phyloP scores from a whole-genome alignment of 768 basidiomycete species.

The Boletus reticuloceps region DNA sequence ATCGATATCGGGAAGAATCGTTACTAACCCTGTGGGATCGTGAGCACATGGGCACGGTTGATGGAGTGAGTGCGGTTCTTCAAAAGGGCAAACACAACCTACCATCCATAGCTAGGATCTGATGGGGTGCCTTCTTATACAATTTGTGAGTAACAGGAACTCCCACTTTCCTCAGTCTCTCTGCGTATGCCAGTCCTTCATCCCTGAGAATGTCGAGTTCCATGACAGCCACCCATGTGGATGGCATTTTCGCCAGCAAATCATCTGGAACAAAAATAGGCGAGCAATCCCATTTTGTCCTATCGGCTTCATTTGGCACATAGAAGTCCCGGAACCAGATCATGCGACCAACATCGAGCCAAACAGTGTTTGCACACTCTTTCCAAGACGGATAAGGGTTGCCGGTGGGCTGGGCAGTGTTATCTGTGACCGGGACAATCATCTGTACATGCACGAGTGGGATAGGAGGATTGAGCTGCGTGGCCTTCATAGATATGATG shows the following conservation, averaged over 20 bases:
- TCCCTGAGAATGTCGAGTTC: conserved; percentile 70
- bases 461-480: conserved; percentile 45
- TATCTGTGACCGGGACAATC: conserved; percentile 74
- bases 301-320: conserved; percentile 58
- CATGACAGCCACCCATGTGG: conserved; percentile 63
- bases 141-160: conserved; percentile 53
- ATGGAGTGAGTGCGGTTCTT: background rate
- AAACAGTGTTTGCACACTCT: conserved; percentile 58
- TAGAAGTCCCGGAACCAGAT: conserved; percentile 72
- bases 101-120: conserved; percentile 76
- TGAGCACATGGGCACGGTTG: background rate
- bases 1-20: background rate
- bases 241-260: conserved; percentile 49
- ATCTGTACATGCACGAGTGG: conserved; percentile 61
- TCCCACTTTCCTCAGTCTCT: conserved; percentile 53
- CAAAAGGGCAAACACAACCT: conserved; percentile 16
- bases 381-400: conserved; percentile 49
- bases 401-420: conserved; percentile 51
- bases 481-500: conserved; percentile 64
- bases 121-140: conserved; percentile 68
- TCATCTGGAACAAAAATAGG: conserved; percentile 66
- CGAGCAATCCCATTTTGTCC: conserved; percentile 67
- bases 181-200: conserved; percentile 64
- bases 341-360: conserved; percentile 64
- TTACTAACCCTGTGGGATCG: conserved; percentile 21